These are phyloP conservation scores for Polyrhizophydium stewartii DNA, from an alignment of 371 early-diverging fungal species.

Conservation along the genomic window DNA sequence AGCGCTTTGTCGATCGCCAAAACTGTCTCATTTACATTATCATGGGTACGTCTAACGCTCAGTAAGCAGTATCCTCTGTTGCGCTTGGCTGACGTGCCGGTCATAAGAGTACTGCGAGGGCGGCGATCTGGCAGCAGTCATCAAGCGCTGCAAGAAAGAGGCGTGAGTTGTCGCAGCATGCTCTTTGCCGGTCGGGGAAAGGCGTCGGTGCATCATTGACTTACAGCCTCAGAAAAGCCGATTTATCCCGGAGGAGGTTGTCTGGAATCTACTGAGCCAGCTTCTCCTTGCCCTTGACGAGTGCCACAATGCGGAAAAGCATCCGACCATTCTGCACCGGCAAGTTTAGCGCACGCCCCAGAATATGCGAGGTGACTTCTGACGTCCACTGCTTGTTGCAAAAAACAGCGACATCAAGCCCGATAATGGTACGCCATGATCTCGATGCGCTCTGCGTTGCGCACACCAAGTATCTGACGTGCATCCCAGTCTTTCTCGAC, in stretches of 20 bases:
- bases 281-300: slow-evolving; percentile 47
- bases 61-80: background rate
- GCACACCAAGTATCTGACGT: background rate
- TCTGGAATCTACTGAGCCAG: slow-evolving; percentile 48
- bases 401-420: slow-evolving; percentile 63
- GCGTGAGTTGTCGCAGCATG: slow-evolving; percentile 36
- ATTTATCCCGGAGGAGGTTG: slow-evolving; percentile 24
- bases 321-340: slow-evolving; percentile 12
- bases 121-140: slow-evolving; percentile 56
- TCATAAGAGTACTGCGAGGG: slow-evolving; percentile 43
- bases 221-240: slow-evolving; percentile 1
- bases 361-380: slow-evolving; percentile 1
- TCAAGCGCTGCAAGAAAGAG: slow-evolving; percentile 50
- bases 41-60: slow-evolving; percentile 43
- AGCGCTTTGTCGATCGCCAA: slow-evolving; percentile 58
- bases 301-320: slow-evolving; percentile 23
- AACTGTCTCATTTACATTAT: slow-evolving; percentile 62
- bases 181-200: too few relatives aligned
- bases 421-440: slow-evolving; percentile 48
- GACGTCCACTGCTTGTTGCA: background rate
- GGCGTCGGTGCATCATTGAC: too few relatives aligned
- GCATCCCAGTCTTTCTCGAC: slow-evolving; percentile 51
- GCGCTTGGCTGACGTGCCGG: background rate
- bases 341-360: background rate
- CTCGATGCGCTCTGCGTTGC: background rate